Conservation (phyloP, 805 yeast species). For the Helenozyma baotianmanensis region DNA sequence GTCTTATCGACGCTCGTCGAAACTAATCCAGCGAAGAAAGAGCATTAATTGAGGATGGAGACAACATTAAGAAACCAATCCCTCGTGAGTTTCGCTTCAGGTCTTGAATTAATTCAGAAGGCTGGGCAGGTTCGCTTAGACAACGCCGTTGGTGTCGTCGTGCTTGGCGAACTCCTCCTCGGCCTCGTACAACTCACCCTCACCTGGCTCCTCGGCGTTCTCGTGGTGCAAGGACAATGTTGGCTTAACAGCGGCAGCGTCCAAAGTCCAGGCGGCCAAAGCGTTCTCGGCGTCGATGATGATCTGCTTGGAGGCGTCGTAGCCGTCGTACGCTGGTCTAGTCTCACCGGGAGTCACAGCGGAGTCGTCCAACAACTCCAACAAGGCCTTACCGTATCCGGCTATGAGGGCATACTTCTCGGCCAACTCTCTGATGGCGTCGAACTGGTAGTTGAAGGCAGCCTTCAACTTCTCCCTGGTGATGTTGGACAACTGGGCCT, state of each 20-base stretch:
- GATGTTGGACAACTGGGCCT: constrained; percentile 96
- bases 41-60: constrained; percentile 1
- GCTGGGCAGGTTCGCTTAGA: too few relatives aligned
- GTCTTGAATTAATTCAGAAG: too few relatives aligned
- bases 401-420: constrained; percentile 97
- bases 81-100: too few relatives aligned
- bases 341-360: constrained; percentile 99
- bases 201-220: constrained; percentile 40
- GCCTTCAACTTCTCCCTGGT: constrained; percentile 98
- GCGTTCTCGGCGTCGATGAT: constrained; percentile 96
- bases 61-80: too few relatives aligned
- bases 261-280: constrained; percentile 94
- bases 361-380: constrained; percentile 92
- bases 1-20: too few relatives aligned
- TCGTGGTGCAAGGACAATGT: constrained; percentile 77
- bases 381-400: constrained; percentile 96
- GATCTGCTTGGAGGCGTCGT: constrained; percentile 96
- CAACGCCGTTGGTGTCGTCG: constrained; percentile 25
- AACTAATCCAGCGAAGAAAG: too few relatives aligned
- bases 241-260: constrained; percentile 92
- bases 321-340: constrained; percentile 97
- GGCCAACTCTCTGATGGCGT: constrained; percentile 88
- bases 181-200: constrained; percentile 43
- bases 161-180: constrained; percentile 49
- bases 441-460: constrained; percentile 94